These are phyloP conservation scores for Tolypocladium pustulatum DNA, from an alignment of 2,329 filamentous ascomycete species.

Conservation along the genomic window DNA sequence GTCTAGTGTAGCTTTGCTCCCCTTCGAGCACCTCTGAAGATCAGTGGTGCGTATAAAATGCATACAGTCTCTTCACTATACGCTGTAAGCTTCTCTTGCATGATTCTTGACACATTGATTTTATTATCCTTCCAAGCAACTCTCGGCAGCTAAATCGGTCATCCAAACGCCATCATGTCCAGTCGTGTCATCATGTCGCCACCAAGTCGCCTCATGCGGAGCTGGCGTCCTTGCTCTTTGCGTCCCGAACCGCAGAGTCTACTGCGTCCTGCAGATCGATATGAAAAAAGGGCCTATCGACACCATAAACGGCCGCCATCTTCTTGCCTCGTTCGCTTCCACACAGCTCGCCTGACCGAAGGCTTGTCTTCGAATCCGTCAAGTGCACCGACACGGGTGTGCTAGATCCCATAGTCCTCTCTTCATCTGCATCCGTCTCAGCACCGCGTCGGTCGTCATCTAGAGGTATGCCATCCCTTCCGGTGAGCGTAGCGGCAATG, in stretches of 20 bases:
- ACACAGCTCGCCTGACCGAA: not conserved
- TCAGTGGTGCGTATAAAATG: not conserved
- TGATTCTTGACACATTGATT: not conserved
- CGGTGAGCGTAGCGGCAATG: conserved; percentile 14
- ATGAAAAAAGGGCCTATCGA: conserved; percentile 38
- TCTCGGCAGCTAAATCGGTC: not conserved
- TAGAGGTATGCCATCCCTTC: conserved; percentile 5
- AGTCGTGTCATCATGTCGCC: not conserved
- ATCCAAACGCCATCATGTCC: not conserved
- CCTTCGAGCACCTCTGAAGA: not conserved
- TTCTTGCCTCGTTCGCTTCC: not conserved
- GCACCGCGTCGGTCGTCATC: not conserved
- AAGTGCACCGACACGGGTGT: not conserved
- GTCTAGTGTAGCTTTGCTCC: not conserved
- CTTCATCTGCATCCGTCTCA: conserved; percentile 6
- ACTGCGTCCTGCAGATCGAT: conserved; percentile 32
- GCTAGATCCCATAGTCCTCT: not conserved
- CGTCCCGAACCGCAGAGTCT: conserved; percentile 20
- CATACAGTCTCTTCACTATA: not conserved
- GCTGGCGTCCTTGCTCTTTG: conserved; percentile 10
- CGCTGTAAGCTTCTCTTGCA: not conserved
- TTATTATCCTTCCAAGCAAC: not conserved
- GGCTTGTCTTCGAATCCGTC: not conserved
- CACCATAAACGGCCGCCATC: conserved; percentile 22
- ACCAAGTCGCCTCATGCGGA: not conserved